Evolutionary conservation across 139 green algal genomes (phyloP), one percentile per base, ranked within the genome.

Genomic region (Tetraselmis striata): DNA sequence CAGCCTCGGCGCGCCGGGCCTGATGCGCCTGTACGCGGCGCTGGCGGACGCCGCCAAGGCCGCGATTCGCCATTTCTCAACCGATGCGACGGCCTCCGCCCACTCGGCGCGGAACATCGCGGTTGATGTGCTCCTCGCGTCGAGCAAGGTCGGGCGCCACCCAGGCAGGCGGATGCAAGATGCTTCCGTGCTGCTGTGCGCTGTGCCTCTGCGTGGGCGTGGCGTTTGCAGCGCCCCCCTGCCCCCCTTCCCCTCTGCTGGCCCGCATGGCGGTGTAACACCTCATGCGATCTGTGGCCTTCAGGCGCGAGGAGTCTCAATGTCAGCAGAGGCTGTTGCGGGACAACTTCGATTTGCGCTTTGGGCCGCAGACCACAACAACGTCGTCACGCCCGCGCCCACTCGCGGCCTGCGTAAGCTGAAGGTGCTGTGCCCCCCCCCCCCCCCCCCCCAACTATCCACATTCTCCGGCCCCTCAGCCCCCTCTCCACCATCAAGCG

Each of bases 1-100:
- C 74, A 29, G 26, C 74, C 2, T 11, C n/a, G 78, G 45, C 31
- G 78, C 75, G 23, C 30, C 58, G 2, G 28, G 29, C 31, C 83
- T 91, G 29, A 83, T 86, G 83, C 79, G 83, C 23, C 0, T 81
- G n/a, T 91, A 91, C 77, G 29, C 80, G 1, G 81, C 83, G 0
- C 75, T 91, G 79, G 83, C 85, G 67, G 81, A 84, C 1, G 87
- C 87, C n/a, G 85, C 81, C 30, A 29, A 81, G 25, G 85, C 85
- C 29, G 85, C 83, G 59, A 91, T 91, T 81, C 32, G 75, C 27
- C 82, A 87, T 79, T 91, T 91, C 79, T 83, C 85, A 0, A 76
- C 77, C 28, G 45, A 88, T 59, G 74, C 84, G 78, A 0, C 1
- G 23, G 77, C 80, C 29, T 87, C 83, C 11, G 31, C 76, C 1